Evolutionary conservation across 495 filamentous ascomycete genomes (phyloP).

Genomic region (Penicillium chermesinum): DNA sequence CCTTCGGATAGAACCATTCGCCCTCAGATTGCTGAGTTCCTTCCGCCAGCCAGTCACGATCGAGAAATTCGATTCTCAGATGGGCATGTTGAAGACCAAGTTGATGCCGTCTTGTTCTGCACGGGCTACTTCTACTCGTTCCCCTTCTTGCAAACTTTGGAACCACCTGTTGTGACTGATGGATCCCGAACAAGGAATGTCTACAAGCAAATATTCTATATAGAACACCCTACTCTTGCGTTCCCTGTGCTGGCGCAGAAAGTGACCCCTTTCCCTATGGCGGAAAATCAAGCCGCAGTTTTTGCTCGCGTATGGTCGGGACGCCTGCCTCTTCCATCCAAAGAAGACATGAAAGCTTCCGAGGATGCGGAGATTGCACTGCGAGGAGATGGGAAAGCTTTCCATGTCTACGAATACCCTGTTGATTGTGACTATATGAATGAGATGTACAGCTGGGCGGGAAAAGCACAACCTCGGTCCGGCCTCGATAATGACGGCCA

Average conservation of each 20-base stretch:
- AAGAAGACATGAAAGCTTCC: conserved; percentile 61
- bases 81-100: conserved; percentile 40
- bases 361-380: conserved; percentile 39
- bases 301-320: conserved; percentile 72
- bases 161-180: conserved; percentile 55
- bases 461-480: conserved; percentile 32
- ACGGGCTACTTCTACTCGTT: conserved; percentile 57
- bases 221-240: conserved; percentile 67
- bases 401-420: conserved; percentile 66
- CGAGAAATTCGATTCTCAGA: conserved; percentile 51
- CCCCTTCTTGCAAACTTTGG: conserved; percentile 51
- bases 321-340: conserved; percentile 56
- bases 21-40: conserved; percentile 56
- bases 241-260: conserved; percentile 72
- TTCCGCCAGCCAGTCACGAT: conserved; percentile 31
- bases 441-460: conserved; percentile 56
- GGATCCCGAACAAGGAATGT: conserved; percentile 64
- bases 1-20: conserved; percentile 44
- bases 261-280: conserved; percentile 75
- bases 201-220: conserved; percentile 76
- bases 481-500: conserved; percentile 42
- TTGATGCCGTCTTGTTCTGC: conserved; percentile 56
- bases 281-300: conserved; percentile 72
- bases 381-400: conserved; percentile 47
- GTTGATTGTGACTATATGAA: conserved; percentile 79